Base-by-base conservation (phyloP, 2,329 filamentous ascomycete species). In the Taxawa tesnikishii region DNA sequence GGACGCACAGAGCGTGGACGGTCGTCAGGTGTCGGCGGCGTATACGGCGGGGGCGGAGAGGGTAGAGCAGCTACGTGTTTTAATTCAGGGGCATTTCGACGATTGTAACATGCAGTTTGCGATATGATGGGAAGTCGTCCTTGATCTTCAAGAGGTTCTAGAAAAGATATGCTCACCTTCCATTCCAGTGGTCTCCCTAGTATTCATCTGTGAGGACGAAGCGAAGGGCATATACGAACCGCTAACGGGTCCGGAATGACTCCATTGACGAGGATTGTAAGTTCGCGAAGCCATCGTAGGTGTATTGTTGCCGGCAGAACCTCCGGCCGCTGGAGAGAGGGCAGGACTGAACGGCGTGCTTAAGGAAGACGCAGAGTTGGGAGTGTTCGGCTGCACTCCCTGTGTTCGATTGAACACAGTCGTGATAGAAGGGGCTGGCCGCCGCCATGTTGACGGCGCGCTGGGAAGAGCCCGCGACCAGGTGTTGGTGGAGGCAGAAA, bases 251-350 rank as follows among this genome's bases (percentile, higher is more conserved):
- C 48, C 54, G 33, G 46, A 47, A 37, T 57, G 53, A 42, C 50
- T 54, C 63, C 63, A 67, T 56, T 66, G 61, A 43, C 60, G 58
- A 21, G 63, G 63, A 43, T 66, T 65, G 51, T 67, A 67, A 1
- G 61, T 36, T 31, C 40, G 41, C 14, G 43, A 40, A 33, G 42
- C 36, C 33, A 45, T 43, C 15, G 41, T 36, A 34, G 38, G 37
- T 15, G 43, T 43, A 27, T 41, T 48, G 15, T 30, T 37, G 6
- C 46, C 45, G 34, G 36, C 44, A 40, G 47, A 41, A 28, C 42
- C 32, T 25, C 43, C 35, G 25, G 38, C 38, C 27, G 41, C 36
- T 21, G 43, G 44, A 26, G 46, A 39, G 49, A 44, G 44, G 29
- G 39, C 32, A 27, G 44, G 45, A 26, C 41, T 43, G 41, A 49